phyloP scores from a whole-genome alignment of 805 yeast genomes.

The Candida argentea region DNA sequence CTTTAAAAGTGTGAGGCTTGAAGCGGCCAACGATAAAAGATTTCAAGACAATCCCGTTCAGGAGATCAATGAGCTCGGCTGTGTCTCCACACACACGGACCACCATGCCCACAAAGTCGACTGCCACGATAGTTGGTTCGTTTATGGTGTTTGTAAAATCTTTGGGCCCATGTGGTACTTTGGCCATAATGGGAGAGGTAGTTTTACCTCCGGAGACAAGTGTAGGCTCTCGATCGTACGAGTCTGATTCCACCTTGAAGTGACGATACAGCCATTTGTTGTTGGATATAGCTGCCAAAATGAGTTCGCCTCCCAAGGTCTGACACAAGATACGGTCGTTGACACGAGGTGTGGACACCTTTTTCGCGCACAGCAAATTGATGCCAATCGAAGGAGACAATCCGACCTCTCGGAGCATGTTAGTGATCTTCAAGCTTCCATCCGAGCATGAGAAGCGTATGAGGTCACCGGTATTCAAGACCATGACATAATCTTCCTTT shows the following conservation, averaged over 20 bases:
- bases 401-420: no score
- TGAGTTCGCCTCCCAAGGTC: slow-evolving; percentile 37
- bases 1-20: slow-evolving; percentile 50
- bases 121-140: slow-evolving; percentile 36
- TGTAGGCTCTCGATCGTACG: slow-evolving; percentile 27
- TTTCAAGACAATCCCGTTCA: slow-evolving; percentile 62
- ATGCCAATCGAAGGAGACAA: slow-evolving; percentile 12
- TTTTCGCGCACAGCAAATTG: slow-evolving; percentile 31
- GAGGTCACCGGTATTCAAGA: slow-evolving; percentile 42
- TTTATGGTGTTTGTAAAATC: slow-evolving; percentile 10
- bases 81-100: slow-evolving; percentile 43
- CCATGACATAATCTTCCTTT: slow-evolving; percentile 41
- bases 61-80: slow-evolving; percentile 68
- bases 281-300: slow-evolving; percentile 56
- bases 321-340: slow-evolving; percentile 60
- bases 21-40: slow-evolving; percentile 53
- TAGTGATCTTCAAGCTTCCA: slow-evolving; percentile 28
- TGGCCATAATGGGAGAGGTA: slow-evolving; percentile 1
- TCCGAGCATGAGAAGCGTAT: slow-evolving; percentile 39
- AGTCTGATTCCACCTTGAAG: slow-evolving; percentile 37
- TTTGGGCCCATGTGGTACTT: neutral
- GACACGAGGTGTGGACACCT: slow-evolving; percentile 60
- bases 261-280: slow-evolving; percentile 54
- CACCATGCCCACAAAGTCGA: slow-evolving; percentile 69
- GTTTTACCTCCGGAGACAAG: no score